Evolutionary conservation across 2,329 filamentous ascomycete species (phyloP).

Genomic region (Phaeosphaeriaceae sp.): DNA sequence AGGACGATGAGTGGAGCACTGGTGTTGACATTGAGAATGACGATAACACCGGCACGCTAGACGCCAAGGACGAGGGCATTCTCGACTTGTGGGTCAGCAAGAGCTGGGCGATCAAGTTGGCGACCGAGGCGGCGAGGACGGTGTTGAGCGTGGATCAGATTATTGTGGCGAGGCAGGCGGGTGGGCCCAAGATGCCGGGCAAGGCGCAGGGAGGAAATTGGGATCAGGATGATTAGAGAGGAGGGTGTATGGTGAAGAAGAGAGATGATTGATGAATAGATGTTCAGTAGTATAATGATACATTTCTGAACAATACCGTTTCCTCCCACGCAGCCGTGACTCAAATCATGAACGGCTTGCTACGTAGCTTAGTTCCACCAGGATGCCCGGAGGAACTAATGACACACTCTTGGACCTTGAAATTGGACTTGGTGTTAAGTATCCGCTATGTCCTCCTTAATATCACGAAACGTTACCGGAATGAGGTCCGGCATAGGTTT

Average conservation of each 20-base stretch:
- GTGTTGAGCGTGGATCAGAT: constrained; percentile 98
- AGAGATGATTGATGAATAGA: neutral
- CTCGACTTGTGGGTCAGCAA: constrained; percentile 91
- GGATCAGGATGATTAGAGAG: constrained; percentile 65
- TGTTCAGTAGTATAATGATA: neutral
- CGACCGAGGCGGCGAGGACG: constrained; percentile 91
- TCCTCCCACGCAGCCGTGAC: no score
- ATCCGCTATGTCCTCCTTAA: no score
- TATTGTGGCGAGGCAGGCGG: constrained; percentile 96
- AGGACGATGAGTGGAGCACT: constrained; percentile 81
- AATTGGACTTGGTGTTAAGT: no score
- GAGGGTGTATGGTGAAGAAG: constrained; percentile 1
- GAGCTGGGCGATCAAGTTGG: constrained; percentile 96
- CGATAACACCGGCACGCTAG: constrained; percentile 79
- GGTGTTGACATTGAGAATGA: constrained; percentile 95
- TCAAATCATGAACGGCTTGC: no score
- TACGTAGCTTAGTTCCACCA: no score
- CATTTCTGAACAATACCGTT: no score
- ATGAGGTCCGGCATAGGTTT: no score
- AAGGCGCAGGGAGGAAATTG: constrained; percentile 77
- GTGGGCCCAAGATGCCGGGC: constrained; percentile 94
- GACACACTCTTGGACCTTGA: no score
- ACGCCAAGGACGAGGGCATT: constrained; percentile 87
- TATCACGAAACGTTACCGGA: no score
- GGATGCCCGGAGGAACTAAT: no score